These are phyloP conservation scores for Suhomyces xylopsoci DNA, from an alignment of 805 yeast species.

Conservation along the genomic window DNA sequence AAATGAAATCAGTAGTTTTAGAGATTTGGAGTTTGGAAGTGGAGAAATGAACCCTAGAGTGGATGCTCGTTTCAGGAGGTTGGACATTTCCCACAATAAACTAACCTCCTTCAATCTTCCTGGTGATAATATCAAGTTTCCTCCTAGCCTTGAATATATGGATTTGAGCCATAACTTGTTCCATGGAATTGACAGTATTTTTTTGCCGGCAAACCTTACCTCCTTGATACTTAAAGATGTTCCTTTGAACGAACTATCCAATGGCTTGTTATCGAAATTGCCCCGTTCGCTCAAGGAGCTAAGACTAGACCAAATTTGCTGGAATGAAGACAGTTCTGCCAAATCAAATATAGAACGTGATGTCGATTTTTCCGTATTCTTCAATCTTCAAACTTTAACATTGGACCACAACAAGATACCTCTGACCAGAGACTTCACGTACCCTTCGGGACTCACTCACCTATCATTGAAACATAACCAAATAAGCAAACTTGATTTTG, in stretches of 20 bases:
- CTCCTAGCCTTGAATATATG: constrained; percentile 1
- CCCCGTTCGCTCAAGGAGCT: constrained; percentile 7
- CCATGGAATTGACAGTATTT: constrained; percentile 1
- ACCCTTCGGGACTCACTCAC: constrained; percentile 3
- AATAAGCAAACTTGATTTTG: constrained; percentile 4
- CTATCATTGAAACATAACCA: constrained; percentile 8
- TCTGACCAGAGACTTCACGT: constrained; percentile 4
- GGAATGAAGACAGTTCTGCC: not conserved
- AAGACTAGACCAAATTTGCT: constrained; percentile 4
- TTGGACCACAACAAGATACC: constrained; percentile 8
- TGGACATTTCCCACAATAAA: constrained; percentile 9
- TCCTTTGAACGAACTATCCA: constrained; percentile 1
- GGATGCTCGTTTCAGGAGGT: not conserved
- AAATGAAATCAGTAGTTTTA: constrained; percentile 15
- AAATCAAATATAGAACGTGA: not conserved
- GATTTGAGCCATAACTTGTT: constrained; percentile 8
- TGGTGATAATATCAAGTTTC: not conserved
- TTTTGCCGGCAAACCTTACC: constrained; percentile 5
- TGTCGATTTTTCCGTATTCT: constrained; percentile 1
- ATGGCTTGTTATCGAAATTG: constrained; percentile 1
- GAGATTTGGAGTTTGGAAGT: constrained; percentile 13
- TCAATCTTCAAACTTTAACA: constrained; percentile 4
- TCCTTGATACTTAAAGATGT: constrained; percentile 4
- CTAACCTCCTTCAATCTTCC: constrained; percentile 2
- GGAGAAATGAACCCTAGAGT: not conserved